These are phyloP conservation scores for Durotheca rogersii DNA, from an alignment of 495 filamentous ascomycete species.

Conservation along the genomic window DNA sequence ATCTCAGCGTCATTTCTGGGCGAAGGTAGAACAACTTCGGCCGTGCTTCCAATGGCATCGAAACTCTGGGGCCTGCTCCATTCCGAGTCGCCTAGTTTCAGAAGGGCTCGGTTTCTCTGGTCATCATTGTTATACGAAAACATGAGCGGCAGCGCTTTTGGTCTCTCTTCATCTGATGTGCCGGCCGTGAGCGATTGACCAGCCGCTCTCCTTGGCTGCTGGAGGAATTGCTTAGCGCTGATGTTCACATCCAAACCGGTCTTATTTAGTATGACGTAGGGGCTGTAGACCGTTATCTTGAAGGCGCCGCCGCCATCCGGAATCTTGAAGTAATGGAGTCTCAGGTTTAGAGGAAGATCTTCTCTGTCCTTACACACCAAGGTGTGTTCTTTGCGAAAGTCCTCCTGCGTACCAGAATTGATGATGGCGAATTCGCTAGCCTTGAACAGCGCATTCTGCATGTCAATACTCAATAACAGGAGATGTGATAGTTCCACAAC, in stretches of 20 bases:
- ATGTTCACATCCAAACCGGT: slow-evolving; percentile 88
- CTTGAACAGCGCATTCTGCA: slow-evolving; percentile 94
- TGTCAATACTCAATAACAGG: slow-evolving; percentile 84
- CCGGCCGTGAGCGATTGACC: slow-evolving; percentile 62
- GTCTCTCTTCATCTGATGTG: slow-evolving; percentile 40
- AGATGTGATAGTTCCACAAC: slow-evolving; percentile 95
- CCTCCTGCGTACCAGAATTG: slow-evolving; percentile 84
- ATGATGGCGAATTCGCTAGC: slow-evolving; percentile 95
- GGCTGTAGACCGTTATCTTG: slow-evolving; percentile 88
- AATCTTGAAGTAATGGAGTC: slow-evolving; percentile 89
- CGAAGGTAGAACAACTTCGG: slow-evolving; percentile 79
- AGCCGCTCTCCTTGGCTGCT: slow-evolving; percentile 75
- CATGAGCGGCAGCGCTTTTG: slow-evolving; percentile 87
- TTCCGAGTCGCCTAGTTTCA: slow-evolving; percentile 82
- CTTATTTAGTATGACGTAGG: slow-evolving; percentile 92
- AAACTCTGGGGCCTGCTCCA: slow-evolving; percentile 99
- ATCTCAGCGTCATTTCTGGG: slow-evolving; percentile 71
- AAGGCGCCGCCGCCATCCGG: slow-evolving; percentile 94
- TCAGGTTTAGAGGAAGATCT: slow-evolving; percentile 74
- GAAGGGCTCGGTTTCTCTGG: slow-evolving; percentile 78
- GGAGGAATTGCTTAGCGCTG: slow-evolving; percentile 82
- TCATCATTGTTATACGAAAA: slow-evolving; percentile 89
- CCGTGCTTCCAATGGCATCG: slow-evolving; percentile 93
- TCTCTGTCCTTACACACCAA: slow-evolving; percentile 81
- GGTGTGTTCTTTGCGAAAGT: slow-evolving; percentile 78